Evolutionary conservation across 768 basidiomycete genomes (phyloP).

Genomic region (Cubamyces lactineus): DNA sequence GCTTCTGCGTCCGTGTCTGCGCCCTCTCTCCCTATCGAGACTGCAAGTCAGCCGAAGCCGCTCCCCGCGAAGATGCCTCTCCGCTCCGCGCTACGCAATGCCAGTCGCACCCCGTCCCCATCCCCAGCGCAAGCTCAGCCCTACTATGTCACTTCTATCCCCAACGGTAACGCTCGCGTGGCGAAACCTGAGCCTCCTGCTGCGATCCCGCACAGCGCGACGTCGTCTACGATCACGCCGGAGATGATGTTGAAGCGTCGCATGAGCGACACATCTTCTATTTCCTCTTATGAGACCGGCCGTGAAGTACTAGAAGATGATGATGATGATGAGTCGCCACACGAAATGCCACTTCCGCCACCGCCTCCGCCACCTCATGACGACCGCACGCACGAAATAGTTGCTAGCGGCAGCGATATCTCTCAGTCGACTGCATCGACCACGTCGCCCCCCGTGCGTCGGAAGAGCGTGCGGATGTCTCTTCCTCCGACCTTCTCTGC

Average conservation of each 20-base stretch:
- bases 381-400: not conserved
- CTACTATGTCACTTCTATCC: slow-evolving; percentile 15
- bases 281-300: slow-evolving; percentile 70
- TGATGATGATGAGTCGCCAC: slow-evolving; percentile 16
- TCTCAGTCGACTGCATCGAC: slow-evolving; percentile 34
- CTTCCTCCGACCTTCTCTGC: slow-evolving; percentile 76
- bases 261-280: slow-evolving; percentile 49
- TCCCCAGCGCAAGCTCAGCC: not conserved
- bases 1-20: slow-evolving; percentile 25
- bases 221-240: not conserved
- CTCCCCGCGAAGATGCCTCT: slow-evolving; percentile 52
- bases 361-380: slow-evolving; percentile 30
- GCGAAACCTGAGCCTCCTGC: not conserved
- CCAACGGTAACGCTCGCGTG: not conserved
- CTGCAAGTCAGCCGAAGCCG: slow-evolving; percentile 16
- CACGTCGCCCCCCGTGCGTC: slow-evolving; percentile 34
- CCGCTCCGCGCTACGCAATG: slow-evolving; percentile 62
- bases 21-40: slow-evolving; percentile 19
- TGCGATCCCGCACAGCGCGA: not conserved
- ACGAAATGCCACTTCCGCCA: slow-evolving; percentile 9
- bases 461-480: slow-evolving; percentile 81
- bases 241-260: slow-evolving; percentile 1
- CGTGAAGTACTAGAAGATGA: slow-evolving; percentile 54
- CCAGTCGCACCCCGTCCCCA: slow-evolving; percentile 35
- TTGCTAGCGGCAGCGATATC: slow-evolving; percentile 34